Conservation (phyloP, 331 rosid species). For the Quercus tomentella region DNA sequence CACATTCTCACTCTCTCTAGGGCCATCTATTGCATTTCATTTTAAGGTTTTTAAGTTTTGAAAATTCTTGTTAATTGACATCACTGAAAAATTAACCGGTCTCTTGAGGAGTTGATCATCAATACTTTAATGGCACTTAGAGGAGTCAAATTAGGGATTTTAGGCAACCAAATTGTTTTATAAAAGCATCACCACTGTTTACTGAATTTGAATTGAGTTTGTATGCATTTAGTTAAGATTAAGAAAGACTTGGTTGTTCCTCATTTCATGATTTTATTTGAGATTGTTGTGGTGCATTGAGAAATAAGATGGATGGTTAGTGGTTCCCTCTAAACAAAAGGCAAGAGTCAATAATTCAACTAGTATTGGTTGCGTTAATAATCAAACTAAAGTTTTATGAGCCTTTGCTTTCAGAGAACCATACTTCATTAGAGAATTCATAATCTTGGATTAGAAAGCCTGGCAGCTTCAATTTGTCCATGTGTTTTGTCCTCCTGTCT, state of each 20-base stretch:
- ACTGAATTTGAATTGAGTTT: neutral
- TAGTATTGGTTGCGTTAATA: neutral
- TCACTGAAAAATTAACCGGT: neutral
- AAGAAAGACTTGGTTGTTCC: neutral
- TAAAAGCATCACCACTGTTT: neutral
- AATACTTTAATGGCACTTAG: neutral
- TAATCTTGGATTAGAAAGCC: neutral
- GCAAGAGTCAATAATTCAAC: neutral
- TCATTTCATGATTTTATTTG: neutral
- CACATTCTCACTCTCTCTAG: neutral
- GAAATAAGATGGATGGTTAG: neutral
- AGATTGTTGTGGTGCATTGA: neutral
- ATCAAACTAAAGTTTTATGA: neutral
- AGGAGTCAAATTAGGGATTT: neutral
- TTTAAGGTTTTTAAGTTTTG: neutral
- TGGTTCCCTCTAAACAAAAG: neutral
- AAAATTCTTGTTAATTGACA: neutral
- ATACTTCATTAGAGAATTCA: neutral
- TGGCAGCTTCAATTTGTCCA: neutral
- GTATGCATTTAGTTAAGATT: neutral
- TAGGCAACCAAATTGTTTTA: neutral
- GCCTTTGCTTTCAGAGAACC: neutral
- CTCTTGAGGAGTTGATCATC: neutral
- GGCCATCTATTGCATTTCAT: neutral
- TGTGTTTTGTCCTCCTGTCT: neutral